Evolutionary conservation across 176 grass and related monocot species (phyloP), one percentile per base, ranked within the genome.

Genomic region (Oryza glumipatula): DNA sequence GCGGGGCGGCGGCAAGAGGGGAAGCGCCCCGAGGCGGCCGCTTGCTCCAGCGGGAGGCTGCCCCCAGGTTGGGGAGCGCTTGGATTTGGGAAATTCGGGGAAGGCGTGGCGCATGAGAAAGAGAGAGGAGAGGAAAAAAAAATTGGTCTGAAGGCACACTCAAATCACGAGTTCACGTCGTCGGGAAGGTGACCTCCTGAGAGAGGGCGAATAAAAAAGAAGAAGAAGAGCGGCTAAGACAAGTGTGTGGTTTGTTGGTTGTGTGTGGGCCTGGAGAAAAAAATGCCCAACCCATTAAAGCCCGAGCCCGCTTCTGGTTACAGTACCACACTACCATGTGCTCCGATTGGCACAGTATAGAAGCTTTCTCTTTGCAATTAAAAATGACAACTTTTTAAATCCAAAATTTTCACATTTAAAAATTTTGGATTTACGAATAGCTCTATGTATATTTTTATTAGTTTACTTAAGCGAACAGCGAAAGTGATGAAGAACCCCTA

Each of bases 41-140:
- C 38, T 82, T 82, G 54, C 69, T 58, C 44, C 69, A 46, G 61
- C 26, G 47, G 46, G 9, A 74, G 74, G 69, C 68, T 39, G 35
- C 70, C 35, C 4, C 4, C 11, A 49, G 45, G 76, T 68, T 61
- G 47, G 36, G 48, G 48, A 51, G 48, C 48, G 4, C 48, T 51
- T 15, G 69, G 68, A 68, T 79, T 88, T 80, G 68, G 81, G 75
- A 79, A 73, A 68, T 84, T 16, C 36, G 76, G 30, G 30, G 47
- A 38, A 60, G 85, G 72, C 79, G 49, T 68, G 76, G 76, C 70
- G 58, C 68, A 10, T 33, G 81, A 45, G 74, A 49, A 48, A 4
- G 12, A 54, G 69, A 68, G 38, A 38, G 35, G 73, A 58, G 68
- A 79, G 60, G 76, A 88, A 83, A 88, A 83, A 88, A 83, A 88